Conservation (phyloP, 495 filamentous ascomycete genomes). For the Penicillium lividum region DNA sequence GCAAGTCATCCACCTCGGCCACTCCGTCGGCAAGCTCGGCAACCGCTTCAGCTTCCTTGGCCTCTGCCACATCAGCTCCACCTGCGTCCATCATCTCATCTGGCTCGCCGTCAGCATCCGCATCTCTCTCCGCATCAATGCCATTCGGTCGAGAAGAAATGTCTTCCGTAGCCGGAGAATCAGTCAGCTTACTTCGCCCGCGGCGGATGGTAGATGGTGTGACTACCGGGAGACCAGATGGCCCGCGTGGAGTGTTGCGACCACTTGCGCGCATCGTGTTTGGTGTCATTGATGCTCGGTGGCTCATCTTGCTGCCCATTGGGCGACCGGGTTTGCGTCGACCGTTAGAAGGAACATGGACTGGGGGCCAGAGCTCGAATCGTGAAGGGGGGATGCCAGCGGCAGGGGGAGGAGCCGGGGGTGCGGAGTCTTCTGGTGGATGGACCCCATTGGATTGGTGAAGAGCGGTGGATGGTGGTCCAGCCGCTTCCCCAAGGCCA, state of each 20-base stretch:
- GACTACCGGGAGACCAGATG: conserved; percentile 29
- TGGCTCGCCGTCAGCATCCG: conserved; percentile 20
- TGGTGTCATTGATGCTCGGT: conserved; percentile 30
- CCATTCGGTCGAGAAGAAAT: conserved; percentile 22
- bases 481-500: conserved; percentile 32
- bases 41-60: neutral
- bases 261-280: conserved; percentile 34
- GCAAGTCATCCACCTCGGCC: neutral
- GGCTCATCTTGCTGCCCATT: conserved; percentile 3
- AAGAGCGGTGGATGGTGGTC: conserved; percentile 43
- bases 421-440: conserved; percentile 10
- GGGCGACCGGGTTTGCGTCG: conserved; percentile 52
- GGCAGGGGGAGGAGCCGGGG: conserved; percentile 29
- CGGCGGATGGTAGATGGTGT: conserved; percentile 36
- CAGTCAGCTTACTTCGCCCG: conserved; percentile 39
- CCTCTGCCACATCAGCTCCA: neutral
- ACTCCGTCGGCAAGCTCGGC: neutral
- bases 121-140: conserved; percentile 16
- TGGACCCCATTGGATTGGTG: conserved; percentile 38
- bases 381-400: conserved; percentile 69
- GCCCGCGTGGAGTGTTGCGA: conserved; percentile 41
- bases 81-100: neutral
- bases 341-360: conserved; percentile 55
- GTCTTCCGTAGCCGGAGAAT: conserved; percentile 34
- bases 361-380: conserved; percentile 83